Conservation (phyloP, 495 filamentous ascomycete genomes). For the Neurospora sp. region DNA sequence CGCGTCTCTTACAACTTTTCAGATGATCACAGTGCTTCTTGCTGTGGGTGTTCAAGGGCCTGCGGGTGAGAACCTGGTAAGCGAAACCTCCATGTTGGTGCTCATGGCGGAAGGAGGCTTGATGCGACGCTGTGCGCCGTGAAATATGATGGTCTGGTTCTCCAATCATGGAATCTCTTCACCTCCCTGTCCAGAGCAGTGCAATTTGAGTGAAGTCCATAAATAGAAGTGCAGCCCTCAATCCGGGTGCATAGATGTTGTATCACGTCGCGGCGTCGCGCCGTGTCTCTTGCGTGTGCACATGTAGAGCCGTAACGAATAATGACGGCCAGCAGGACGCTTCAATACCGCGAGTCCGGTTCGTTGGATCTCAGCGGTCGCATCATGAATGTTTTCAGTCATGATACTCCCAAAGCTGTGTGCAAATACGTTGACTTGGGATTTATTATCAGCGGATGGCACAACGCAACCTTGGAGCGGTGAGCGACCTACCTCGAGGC, state of each 20-base stretch:
- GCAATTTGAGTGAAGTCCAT: constrained; percentile 9
- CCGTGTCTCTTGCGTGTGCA: constrained; percentile 5
- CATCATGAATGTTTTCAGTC: not conserved
- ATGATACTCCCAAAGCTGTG: not conserved
- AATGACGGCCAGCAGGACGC: not conserved
- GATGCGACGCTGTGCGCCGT: constrained; percentile 10
- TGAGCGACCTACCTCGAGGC: not conserved
- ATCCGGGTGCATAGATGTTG: constrained; percentile 8
- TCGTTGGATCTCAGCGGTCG: not conserved
- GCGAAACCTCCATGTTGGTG: constrained; percentile 6
- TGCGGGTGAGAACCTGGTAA: not conserved
- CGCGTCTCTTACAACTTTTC: not conserved
- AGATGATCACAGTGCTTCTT: not conserved
- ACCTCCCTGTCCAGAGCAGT: not conserved
- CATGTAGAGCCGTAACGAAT: not conserved
- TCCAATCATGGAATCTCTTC: constrained; percentile 3
- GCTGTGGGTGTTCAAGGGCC: not conserved
- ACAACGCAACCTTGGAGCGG: not conserved
- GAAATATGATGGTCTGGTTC: not conserved
- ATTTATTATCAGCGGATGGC: not conserved
- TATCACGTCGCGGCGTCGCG: constrained; percentile 8
- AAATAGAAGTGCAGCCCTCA: constrained; percentile 13
- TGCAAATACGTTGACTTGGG: not conserved
- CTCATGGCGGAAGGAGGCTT: constrained; percentile 7
- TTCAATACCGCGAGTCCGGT: not conserved